Evolutionary conservation across 106 monocot species (phyloP), one percentile per base, ranked within the genome.

Genomic region (Triglochin maritima): DNA sequence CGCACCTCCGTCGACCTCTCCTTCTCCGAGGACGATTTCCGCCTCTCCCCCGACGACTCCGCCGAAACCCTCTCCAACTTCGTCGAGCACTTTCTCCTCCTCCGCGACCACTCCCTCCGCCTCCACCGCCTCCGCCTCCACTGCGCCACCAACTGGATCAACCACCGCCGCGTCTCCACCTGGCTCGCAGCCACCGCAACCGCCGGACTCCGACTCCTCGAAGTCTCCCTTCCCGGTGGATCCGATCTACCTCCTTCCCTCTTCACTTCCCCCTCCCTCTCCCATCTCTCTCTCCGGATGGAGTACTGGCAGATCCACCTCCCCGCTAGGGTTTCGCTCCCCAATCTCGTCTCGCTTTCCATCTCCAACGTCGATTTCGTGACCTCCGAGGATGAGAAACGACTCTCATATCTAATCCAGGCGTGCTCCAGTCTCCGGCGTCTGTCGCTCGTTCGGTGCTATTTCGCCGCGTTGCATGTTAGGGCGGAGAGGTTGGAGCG

Each of bases 51-150:
- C 7, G 67, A 67, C 9, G 67, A 67, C 53, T 7, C 64, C 49
- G 64, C 48, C 48, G 67, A 67, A 13, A 29, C 69, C 14, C 57
- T 69, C 69, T 57, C 69, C 56, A 58, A 69, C 69, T 51, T 69
- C 69, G 45, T 58, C 69, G 69, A 69, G 57, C 14, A 45, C 46
- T 56, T 69, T 45, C 69, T 69, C 69, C 69, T 69, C 46, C 69
- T 69, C 69, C 69, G 69, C 47, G 69, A 69, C 46, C 69, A 57
- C 4, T 69, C 57, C 69, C 13, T 57, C 7, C 46, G 17, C 57
- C n/a, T 69, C 69, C 69, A 29, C 46, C 69, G 69, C 46, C 47
- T 69, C 69, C 15, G 12, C 57, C 46, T 69, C 43, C 44, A 58
- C 56, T 69, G 45, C 17, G 14, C 12, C 46, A 16, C 9, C 69